Evolutionary conservation across 495 filamentous ascomycete genomes (phyloP), one percentile per base, ranked within the genome.

Genomic region (Evansstolkia leycettana): DNA sequence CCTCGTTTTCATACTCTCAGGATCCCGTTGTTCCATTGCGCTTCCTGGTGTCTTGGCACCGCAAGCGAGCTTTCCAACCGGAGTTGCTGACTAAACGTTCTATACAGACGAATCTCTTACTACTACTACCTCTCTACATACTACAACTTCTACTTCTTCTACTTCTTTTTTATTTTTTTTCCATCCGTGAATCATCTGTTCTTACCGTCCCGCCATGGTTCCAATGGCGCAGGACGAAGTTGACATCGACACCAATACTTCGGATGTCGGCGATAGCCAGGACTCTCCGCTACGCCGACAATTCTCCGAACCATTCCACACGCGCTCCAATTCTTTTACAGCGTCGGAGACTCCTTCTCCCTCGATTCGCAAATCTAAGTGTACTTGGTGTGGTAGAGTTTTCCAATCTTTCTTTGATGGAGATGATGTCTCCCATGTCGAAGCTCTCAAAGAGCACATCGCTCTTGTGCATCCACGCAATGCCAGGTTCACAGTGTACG

Each of bases 271-370:
- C 27, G 51, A 54, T 40, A 59, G 59, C 41, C 58, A 56, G 45
- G 58, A 62, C 40, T 65, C 62, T 36, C 54, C 58, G 13, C 37
- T 62, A 44, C 59, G 53, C 52, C 59, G 59, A 45, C 58, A 62
- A 45, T 60, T 64, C 44, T 65, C 63, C 43, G 63, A 67, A 31
- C 58, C 57, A 31, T 40, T 57, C 23, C 55, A 57, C 29, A 45
- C 52, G 15, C 54, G 41, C 16, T 58, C 56, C 42, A 58, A 51
- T 16, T 62, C 63, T 26, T 52, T 53, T 28, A 51, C 58, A 33
- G 48, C 54, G 14, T 58, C 58, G 2, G 54, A 54, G 6, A 64
- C 63, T 7, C 57, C 59, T 5, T 43, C 57, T 19, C 57, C 50
- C 14, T 29, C 50, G 2, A 38, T 43, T 7, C 39, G 40, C 11